These are phyloP conservation scores for Sporisorium graminicola DNA, from an alignment of 1,284 basidiomycete genomes.

Conservation along the genomic window DNA sequence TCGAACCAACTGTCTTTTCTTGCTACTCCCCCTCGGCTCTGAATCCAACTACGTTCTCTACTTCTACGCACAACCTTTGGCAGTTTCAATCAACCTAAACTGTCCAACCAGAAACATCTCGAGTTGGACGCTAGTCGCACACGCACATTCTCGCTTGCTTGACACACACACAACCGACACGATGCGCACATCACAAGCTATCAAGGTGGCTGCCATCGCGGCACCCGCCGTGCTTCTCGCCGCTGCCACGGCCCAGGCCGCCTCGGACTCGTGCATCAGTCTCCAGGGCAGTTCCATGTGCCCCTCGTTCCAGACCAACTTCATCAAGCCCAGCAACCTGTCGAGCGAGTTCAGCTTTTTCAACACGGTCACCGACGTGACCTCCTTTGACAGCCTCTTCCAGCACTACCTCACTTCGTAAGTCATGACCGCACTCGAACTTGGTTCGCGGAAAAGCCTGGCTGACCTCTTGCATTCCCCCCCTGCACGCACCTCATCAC, in stretches of 20 bases:
- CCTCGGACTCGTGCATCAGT: slow-evolving; percentile 55
- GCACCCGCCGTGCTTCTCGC: slow-evolving; percentile 34
- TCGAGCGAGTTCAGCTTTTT: slow-evolving; percentile 69
- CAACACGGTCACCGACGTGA: slow-evolving; percentile 68
- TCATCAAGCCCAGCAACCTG: slow-evolving; percentile 69
- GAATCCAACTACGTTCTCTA: slow-evolving; percentile 9
- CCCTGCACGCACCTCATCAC: background rate
- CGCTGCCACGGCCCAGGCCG: slow-evolving; percentile 27
- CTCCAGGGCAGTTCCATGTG: slow-evolving; percentile 55
- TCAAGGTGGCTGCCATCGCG: slow-evolving; percentile 35
- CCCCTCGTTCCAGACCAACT: slow-evolving; percentile 61
- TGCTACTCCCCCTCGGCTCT: slow-evolving; percentile 3
- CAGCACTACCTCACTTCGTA: slow-evolving; percentile 69
- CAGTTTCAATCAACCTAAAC: background rate
- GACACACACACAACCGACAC: slow-evolving; percentile 1
- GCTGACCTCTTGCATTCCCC: background rate
- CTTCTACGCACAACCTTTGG: slow-evolving; percentile 1
- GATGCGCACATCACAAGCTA: slow-evolving; percentile 43
- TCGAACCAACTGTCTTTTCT: slow-evolving; percentile 45
- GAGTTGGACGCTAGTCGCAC: background rate
- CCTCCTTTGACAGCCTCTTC: slow-evolving; percentile 70
- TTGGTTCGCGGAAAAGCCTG: background rate
- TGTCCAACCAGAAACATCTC: background rate
- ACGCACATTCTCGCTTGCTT: background rate
- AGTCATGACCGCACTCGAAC: background rate